These are phyloP conservation scores for Annulohypoxylon bovei DNA, from an alignment of 495 filamentous ascomycete genomes.

Conservation along the genomic window DNA sequence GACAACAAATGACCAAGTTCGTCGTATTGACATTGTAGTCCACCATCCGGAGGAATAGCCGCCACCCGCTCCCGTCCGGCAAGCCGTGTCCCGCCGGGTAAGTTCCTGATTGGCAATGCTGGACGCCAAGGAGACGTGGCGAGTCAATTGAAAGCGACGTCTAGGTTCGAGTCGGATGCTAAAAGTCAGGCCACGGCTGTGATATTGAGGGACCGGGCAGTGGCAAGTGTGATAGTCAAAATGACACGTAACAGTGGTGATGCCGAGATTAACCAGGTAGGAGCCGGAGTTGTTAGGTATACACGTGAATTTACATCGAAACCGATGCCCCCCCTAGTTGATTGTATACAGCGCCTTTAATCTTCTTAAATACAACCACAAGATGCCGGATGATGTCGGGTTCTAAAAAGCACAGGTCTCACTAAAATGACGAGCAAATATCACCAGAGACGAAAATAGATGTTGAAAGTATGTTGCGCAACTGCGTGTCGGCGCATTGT, in stretches of 20 bases:
- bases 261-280: neutral
- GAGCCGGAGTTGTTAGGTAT: neutral
- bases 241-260: neutral
- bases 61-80: conserved; percentile 1
- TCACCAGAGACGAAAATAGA: neutral
- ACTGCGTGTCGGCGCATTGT: conserved; percentile 17
- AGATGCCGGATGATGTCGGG: neutral
- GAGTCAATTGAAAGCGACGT: neutral
- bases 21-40: neutral
- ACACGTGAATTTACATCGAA: neutral
- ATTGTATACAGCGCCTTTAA: neutral
- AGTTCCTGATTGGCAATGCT: neutral
- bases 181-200: neutral
- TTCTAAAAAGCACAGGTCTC: neutral
- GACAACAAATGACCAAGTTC: neutral
- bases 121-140: neutral
- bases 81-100: neutral
- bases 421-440: neutral
- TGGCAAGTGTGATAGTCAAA: neutral
- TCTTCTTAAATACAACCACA: neutral
- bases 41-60: neutral
- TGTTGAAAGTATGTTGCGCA: neutral
- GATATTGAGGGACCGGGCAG: neutral
- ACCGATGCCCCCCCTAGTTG: neutral
- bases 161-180: neutral